Evolutionary conservation across 106 monocot species (phyloP).

Genomic region (Phalaenopsis equestris): DNA sequence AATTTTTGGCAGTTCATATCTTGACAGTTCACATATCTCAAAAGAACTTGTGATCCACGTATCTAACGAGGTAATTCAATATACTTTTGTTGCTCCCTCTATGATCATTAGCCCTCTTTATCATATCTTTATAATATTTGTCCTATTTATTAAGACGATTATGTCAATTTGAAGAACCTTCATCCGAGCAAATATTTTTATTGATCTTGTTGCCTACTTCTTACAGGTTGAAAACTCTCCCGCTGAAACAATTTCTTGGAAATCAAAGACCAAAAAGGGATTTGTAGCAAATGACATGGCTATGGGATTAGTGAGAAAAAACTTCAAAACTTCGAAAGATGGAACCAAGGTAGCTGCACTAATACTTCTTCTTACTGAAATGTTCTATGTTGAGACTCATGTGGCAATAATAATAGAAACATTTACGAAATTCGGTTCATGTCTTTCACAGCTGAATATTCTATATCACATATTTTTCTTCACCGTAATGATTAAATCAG

Average conservation of each 20-base stretch:
- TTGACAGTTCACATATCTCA: constrained; percentile 31
- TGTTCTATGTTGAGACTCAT: background rate
- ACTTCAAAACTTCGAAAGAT: constrained; percentile 45
- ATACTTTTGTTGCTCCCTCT: background rate
- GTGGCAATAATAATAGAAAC: background rate
- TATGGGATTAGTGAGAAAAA: constrained; percentile 35
- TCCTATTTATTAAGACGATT: background rate
- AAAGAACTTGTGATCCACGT: constrained; percentile 42
- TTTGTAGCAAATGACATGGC: constrained; percentile 23
- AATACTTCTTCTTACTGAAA: too few species aligned
- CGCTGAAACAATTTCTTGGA: constrained; percentile 30
- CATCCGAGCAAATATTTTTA: background rate
- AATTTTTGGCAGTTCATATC: constrained; percentile 14
- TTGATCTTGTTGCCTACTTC: constrained; percentile 2
- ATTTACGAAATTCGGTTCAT: background rate
- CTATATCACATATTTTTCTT: background rate
- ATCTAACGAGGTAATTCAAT: constrained; percentile 37
- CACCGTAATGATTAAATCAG: constrained; percentile 6
- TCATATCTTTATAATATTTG: background rate
- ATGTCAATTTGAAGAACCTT: background rate
- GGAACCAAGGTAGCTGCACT: constrained; percentile 43
- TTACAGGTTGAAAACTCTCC: constrained; percentile 43
- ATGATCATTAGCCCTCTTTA: background rate
- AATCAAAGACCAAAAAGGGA: constrained; percentile 38
- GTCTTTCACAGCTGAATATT: background rate